These are phyloP conservation scores for Byssoonygena ceratinophila DNA, from an alignment of 2,329 filamentous ascomycete genomes.

Conservation along the genomic window DNA sequence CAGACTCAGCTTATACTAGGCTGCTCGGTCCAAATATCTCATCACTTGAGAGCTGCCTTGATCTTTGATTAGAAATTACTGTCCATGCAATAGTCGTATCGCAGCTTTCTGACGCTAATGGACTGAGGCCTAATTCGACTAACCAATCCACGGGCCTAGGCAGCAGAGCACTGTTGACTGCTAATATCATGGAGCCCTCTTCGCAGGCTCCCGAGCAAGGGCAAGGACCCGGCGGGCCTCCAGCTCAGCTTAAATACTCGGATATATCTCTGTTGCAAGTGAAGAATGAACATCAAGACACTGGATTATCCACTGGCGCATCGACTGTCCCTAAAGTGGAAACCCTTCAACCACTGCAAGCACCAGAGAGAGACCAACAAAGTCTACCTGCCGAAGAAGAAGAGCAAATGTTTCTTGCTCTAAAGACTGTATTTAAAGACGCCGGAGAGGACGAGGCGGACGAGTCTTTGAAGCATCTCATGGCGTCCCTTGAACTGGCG, in stretches of 20 bases:
- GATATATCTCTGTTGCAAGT: not conserved
- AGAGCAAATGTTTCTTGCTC: constrained; percentile 26
- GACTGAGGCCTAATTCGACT: no score
- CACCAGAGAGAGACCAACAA: constrained; percentile 16
- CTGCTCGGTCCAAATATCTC: not conserved
- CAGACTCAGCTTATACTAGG: not conserved
- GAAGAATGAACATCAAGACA: not conserved
- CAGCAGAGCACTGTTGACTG: not conserved
- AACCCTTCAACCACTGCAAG: constrained; percentile 14
- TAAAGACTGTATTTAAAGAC: constrained; percentile 26
- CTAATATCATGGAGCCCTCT: not conserved
- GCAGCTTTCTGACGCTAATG: no score
- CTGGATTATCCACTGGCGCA: not conserved
- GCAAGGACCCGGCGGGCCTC: not conserved
- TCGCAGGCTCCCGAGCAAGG: not conserved
- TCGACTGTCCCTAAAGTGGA: not conserved
- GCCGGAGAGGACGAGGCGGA: constrained; percentile 19
- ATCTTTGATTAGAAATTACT: not conserved
- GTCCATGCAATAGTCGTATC: no score
- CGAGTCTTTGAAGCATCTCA: constrained; percentile 24
- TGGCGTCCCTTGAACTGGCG: constrained; percentile 24
- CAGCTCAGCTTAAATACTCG: constrained; percentile 7
- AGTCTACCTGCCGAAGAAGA: constrained; percentile 24
- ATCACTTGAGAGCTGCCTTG: not conserved
- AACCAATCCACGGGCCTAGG: no score